phyloP scores from a whole-genome alignment of 768 basidiomycete genomes.

The Leucosporidium yakuticum region DNA sequence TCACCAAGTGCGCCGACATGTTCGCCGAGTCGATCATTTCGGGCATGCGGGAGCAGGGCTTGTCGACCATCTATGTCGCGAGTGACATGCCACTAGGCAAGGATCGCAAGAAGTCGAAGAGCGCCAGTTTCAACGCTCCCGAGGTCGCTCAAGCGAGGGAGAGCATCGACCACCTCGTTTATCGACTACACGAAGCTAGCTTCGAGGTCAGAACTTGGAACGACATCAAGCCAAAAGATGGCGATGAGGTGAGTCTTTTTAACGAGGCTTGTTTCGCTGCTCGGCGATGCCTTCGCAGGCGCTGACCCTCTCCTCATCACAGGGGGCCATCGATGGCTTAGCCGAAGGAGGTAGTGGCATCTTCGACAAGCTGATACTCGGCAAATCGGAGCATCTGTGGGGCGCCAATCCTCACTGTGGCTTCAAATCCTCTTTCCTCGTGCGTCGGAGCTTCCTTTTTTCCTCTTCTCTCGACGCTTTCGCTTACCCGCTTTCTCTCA shows the following conservation, averaged over 20 bases:
- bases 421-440: slow-evolving; percentile 6
- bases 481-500: neutral
- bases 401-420: slow-evolving; percentile 8
- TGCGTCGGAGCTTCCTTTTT: neutral
- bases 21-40: slow-evolving; percentile 5
- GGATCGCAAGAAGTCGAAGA: neutral
- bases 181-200: slow-evolving; percentile 1
- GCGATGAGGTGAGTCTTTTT: neutral
- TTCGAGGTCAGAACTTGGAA: slow-evolving; percentile 5
- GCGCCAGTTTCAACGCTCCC: slow-evolving; percentile 2
- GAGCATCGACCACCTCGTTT: neutral
- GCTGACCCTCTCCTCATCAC: neutral
- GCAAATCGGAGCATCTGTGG: neutral
- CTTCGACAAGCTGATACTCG: slow-evolving; percentile 9
- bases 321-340: neutral
- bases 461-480: neutral
- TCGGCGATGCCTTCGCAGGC: neutral
- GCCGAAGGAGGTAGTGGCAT: slow-evolving; percentile 7
- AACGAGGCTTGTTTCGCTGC: neutral
- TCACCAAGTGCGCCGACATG: slow-evolving; percentile 1
- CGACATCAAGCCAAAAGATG: slow-evolving; percentile 1
- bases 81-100: slow-evolving; percentile 1
- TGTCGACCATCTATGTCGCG: slow-evolving; percentile 10
- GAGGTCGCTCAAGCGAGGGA: neutral
- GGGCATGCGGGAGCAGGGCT: neutral